These are phyloP conservation scores for Irpex sp. DNA, from an alignment of 1,284 basidiomycete species.

Conservation along the genomic window DNA sequence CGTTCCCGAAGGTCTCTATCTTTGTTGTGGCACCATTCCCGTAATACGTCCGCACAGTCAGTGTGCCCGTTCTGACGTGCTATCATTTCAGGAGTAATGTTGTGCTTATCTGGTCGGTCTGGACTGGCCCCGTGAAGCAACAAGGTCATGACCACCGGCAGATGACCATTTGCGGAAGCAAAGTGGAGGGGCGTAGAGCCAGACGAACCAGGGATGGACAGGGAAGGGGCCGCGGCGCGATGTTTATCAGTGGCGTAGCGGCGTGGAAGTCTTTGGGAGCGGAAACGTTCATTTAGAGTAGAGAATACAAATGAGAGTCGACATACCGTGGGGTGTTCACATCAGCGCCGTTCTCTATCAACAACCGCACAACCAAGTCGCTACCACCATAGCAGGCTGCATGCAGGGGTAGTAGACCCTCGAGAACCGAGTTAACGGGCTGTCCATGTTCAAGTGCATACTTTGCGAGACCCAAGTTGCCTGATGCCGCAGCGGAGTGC, in stretches of 20 bases:
- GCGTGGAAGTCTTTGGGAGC: constrained; percentile 67
- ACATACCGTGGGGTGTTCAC: constrained; percentile 80
- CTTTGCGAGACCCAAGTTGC: constrained; percentile 82
- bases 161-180: constrained; percentile 88
- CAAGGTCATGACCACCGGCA: constrained; percentile 65
- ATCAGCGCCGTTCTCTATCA: constrained; percentile 89
- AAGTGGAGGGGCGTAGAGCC: constrained; percentile 94
- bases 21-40: constrained; percentile 51
- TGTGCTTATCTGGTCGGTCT: constrained; percentile 79
- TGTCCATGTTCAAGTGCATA: constrained; percentile 90
- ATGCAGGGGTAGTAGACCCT: constrained; percentile 88
- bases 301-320: constrained; percentile 7
- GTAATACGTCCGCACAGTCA: constrained; percentile 55
- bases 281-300: neutral
- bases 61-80: constrained; percentile 66
- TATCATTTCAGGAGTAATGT: constrained; percentile 70
- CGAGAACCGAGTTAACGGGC: constrained; percentile 87
- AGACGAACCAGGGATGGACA: constrained; percentile 62
- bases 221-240: constrained; percentile 51
- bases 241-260: constrained; percentile 71
- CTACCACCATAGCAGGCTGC: constrained; percentile 86
- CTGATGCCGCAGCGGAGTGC: constrained; percentile 84
- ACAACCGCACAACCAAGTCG: constrained; percentile 75
- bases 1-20: constrained; percentile 47
- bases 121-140: constrained; percentile 78